These are phyloP conservation scores for Rhodotorula sp. DNA, from an alignment of 1,284 basidiomycete species.

Conservation along the genomic window DNA sequence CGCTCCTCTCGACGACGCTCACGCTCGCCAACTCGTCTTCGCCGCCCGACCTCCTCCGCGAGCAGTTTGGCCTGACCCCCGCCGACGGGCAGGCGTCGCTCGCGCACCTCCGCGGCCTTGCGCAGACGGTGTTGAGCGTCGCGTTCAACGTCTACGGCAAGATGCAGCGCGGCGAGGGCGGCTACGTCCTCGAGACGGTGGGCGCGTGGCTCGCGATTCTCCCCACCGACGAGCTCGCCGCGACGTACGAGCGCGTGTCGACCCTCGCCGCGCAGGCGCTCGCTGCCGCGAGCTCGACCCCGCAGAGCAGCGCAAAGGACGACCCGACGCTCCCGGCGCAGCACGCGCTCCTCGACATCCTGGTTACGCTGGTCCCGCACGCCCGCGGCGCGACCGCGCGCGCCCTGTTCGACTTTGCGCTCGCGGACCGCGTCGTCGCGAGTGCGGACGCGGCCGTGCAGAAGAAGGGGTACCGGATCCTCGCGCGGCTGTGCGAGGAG, in stretches of 20 bases:
- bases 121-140: slow-evolving; percentile 89
- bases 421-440: slow-evolving; percentile 64
- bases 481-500: slow-evolving; percentile 70
- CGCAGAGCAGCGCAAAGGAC: slow-evolving; percentile 31
- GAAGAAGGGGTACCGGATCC: slow-evolving; percentile 90
- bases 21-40: slow-evolving; percentile 55
- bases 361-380: slow-evolving; percentile 82
- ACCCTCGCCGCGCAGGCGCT: slow-evolving; percentile 75
- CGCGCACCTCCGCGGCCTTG: slow-evolving; percentile 71
- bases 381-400: slow-evolving; percentile 60
- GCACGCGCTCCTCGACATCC: slow-evolving; percentile 84
- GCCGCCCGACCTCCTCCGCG: slow-evolving; percentile 55
- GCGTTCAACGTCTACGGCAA: slow-evolving; percentile 96
- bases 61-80: slow-evolving; percentile 59
- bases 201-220: slow-evolving; percentile 76
- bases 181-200: slow-evolving; percentile 68
- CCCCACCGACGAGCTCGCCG: slow-evolving; percentile 61
- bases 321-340: slow-evolving; percentile 52
- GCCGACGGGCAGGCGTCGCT: slow-evolving; percentile 70
- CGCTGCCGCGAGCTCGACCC: slow-evolving; percentile 26
- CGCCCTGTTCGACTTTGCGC: slow-evolving; percentile 63
- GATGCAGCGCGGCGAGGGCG: slow-evolving; percentile 72
- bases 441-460: slow-evolving; percentile 85
- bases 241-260: slow-evolving; percentile 78
- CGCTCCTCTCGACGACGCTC: slow-evolving; percentile 74